Base-by-base conservation (phyloP, 352 stramenopile genomes). In the Phytopythium mirpurense region DNA sequence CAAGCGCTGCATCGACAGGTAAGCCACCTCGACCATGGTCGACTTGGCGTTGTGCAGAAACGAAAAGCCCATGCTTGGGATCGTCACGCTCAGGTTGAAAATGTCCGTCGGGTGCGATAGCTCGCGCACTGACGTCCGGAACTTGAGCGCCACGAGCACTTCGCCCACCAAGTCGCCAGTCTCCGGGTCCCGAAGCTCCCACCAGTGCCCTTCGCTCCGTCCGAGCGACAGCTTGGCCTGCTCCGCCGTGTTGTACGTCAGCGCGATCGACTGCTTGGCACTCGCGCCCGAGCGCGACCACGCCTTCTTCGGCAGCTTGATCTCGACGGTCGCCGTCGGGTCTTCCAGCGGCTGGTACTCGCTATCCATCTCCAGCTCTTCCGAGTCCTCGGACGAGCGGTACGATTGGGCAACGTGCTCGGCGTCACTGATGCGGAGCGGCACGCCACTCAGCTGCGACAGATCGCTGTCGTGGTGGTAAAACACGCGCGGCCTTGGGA, bases 41-140 rank as follows among this genome's bases (percentile, higher is more conserved):
- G 80, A 87, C 56, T 85, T 93, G 1, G 78, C 72, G 54, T 91
- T 93, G 60, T 95, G 83, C 27, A 95, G 59, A 47, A 95, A 93
- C 4, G 85, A 90, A 7, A 93, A 54, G 0, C 80, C 85, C 12
- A 95, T 72, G 38, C 85, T 95, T 27, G 85, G 83, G 37, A 95
- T 83, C 16, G 77, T 79, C 26, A 88, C 68, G 37, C 80, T 88
- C 40, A 93, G 60, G 48, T 87, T 90, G 60, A 90, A 78, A 31
- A 90, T 79, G 14, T 83, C 65, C 0, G 74, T 76, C 32, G 76
- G 63, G 21, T 86, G 49, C 1, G 69, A 70, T 31, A 83, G 68
- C 41, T 88, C 69, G 29, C 68, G 63, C 10, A 80, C 67, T 27
- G 74, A 83, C 0, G 78, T 86, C 14, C 77, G 79, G 41, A 92